Evolutionary conservation across 768 basidiomycete genomes (phyloP).

Genomic region (Tephrocybe sp.): DNA sequence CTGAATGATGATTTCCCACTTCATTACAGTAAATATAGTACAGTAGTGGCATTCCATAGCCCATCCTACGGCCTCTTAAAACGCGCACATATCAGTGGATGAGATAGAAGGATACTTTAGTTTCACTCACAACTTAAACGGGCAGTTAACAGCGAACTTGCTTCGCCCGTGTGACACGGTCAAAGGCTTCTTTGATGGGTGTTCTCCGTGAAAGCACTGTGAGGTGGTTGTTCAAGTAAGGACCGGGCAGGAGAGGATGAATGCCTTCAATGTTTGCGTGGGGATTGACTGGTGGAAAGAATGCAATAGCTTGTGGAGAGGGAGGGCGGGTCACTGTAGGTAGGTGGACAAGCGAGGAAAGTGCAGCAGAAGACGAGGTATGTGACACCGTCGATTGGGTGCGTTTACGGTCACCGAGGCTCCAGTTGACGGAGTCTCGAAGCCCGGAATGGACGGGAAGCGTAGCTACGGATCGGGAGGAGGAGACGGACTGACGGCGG

Average conservation of each 20-base stretch:
- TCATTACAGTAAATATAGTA: not conserved
- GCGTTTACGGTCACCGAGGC: conserved; percentile 44
- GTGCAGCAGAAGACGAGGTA: conserved; percentile 53
- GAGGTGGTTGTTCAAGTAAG: conserved; percentile 70
- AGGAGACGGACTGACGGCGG: conserved; percentile 49
- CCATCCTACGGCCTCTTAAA: too few relatives aligned
- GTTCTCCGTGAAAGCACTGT: conserved; percentile 64
- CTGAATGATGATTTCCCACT: too few relatives aligned
- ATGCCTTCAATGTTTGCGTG: conserved; percentile 55
- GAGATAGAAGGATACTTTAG: not conserved
- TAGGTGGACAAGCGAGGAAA: conserved; percentile 57
- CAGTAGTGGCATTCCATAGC: too few relatives aligned
- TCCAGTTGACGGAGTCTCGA: conserved; percentile 26
- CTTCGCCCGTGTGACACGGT: conserved; percentile 64
- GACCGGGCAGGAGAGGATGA: conserved; percentile 71
- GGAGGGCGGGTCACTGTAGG: conserved; percentile 47
- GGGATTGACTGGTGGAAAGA: conserved; percentile 66
- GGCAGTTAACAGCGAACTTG: conserved; percentile 21
- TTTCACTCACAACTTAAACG: not conserved
- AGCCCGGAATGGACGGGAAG: conserved; percentile 44
- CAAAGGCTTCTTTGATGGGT: conserved; percentile 70
- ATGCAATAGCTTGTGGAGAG: conserved; percentile 49
- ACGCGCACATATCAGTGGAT: too few relatives aligned
- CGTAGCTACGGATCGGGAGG: conserved; percentile 58
- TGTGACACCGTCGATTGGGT: conserved; percentile 59